Conservation (phyloP, 805 yeast species). For the Starmerella khaoyaiensis region DNA sequence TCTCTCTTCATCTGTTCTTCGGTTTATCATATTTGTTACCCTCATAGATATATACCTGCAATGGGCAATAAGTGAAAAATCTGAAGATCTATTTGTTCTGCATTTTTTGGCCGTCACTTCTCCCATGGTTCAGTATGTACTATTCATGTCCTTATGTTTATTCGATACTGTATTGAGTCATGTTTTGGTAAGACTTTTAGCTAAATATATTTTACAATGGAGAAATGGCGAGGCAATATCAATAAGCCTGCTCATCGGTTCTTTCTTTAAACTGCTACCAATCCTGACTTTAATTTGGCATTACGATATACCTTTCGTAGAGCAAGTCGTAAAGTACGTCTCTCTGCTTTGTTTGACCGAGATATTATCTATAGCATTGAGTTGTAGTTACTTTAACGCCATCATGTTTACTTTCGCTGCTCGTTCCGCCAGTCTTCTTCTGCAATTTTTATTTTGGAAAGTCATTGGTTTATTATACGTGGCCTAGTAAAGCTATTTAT, state of each 20-base stretch:
- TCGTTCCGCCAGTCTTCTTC: background rate
- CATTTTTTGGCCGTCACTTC: constrained; percentile 24
- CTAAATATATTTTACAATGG: constrained; percentile 28
- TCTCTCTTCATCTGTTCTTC: constrained; percentile 1
- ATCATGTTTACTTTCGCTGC: constrained; percentile 21
- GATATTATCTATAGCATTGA: constrained; percentile 38
- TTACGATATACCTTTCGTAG: constrained; percentile 65
- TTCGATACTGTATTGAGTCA: constrained; percentile 28
- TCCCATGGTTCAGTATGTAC: constrained; percentile 29
- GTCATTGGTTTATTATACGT: background rate
- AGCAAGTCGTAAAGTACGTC: constrained; percentile 44
- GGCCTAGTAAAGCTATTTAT: too few species aligned
- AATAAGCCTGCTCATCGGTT: constrained; percentile 59
- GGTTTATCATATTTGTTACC: constrained; percentile 41
- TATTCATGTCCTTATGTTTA: constrained; percentile 29
- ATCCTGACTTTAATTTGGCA: constrained; percentile 94
- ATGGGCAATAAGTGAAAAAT: constrained; percentile 83
- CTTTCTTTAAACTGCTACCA: constrained; percentile 74
- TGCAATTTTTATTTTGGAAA: constrained; percentile 6
- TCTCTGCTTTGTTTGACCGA: constrained; percentile 55
- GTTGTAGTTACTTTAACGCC: constrained; percentile 28
- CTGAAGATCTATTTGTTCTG: constrained; percentile 21
- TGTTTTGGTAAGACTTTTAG: constrained; percentile 28
- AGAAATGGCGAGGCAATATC: constrained; percentile 38
- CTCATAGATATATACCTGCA: constrained; percentile 79